Base-by-base conservation (phyloP, 2,329 filamentous ascomycete genomes). In the Hymenoscyphus infarciens region DNA sequence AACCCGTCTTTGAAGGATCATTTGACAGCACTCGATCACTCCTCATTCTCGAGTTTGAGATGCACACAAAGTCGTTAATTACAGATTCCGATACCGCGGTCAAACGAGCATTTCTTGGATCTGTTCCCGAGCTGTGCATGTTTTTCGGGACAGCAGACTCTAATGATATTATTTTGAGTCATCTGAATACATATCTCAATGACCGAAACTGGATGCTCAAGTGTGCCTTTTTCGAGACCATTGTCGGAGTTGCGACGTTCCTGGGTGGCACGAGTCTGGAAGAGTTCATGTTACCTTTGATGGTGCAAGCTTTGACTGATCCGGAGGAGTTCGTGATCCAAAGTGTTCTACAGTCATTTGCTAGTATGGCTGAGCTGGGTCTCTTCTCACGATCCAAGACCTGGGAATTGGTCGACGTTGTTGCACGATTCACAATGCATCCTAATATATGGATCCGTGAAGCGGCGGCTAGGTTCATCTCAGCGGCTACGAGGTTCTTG, bases 171-270 rank as follows among this genome's bases (percentile, higher is more conserved):
- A 87, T 99, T 16, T 80, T 99, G 25, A 96, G 92, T 35, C 95
- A 99, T 77, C 80, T 99, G 31, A 98, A 98, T 73, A 99, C 95
- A 0, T 99, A 99, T 71, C 79, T 99, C 8, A 99, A 99, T 69
- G 95, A 98, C 71, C 87, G 89, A 52, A 93, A 99, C 74, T 99
- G 95, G 95, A 92, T 92, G 74, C 79, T 99, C 35, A 97, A 97
- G 75, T 97, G 92, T 71, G 92, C 94, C 2, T 98, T 98, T 74
- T 97, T 99, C 71, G 93, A 97, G 72, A 91, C 92, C 0, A 92
- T 98, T 29, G 91, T 98, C 16, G 94, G 93, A 3, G 93, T 99
- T 67, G 91, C 93, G 3, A 86, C 91, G 1, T 97, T 97, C 69
- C 85, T 98, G 38, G 95, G 95, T 31, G 92, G 90, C 64, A 90